phyloP scores from a whole-genome alignment of 164 flowering plant genomes.

The Santalum album region DNA sequence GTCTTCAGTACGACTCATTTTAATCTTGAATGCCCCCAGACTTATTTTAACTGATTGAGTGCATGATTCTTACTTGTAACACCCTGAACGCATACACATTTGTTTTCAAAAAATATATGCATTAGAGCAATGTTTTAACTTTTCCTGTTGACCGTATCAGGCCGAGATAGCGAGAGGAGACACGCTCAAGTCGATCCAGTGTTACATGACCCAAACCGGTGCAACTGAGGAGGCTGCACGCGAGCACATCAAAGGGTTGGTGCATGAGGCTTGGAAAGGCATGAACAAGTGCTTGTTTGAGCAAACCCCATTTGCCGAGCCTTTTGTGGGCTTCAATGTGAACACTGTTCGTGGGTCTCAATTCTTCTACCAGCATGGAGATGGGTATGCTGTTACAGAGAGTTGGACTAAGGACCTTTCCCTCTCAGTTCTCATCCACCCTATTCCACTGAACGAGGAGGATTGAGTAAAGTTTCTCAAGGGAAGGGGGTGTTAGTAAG shows the following conservation, averaged over 20 bases:
- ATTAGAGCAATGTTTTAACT: too few relatives aligned
- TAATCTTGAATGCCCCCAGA: too few relatives aligned
- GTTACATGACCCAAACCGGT: conserved; percentile 20
- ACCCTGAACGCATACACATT: too few relatives aligned
- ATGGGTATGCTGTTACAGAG: background rate
- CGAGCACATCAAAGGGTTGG: conserved; percentile 6
- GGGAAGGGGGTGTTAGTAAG: too few relatives aligned
- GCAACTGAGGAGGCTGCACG: background rate
- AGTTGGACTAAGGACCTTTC: background rate
- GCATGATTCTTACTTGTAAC: too few relatives aligned
- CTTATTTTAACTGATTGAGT: too few relatives aligned
- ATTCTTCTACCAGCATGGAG: background rate
- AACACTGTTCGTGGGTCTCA: background rate
- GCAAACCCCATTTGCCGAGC: background rate
- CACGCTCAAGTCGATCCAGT: conserved; percentile 9
- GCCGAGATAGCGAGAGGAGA: conserved; percentile 18
- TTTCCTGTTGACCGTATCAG: too few relatives aligned
- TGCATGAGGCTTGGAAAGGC: conserved; percentile 14
- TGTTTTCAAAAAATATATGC: too few relatives aligned
- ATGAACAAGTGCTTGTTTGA: conserved; percentile 10
- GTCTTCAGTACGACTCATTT: too few relatives aligned
- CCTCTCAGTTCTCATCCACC: background rate
- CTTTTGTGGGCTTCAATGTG: background rate
- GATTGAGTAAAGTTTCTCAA: background rate
- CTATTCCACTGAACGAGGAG: background rate